Evolutionary conservation across 768 basidiomycete genomes (phyloP).

Genomic region (Pleurotus pulmonarius): DNA sequence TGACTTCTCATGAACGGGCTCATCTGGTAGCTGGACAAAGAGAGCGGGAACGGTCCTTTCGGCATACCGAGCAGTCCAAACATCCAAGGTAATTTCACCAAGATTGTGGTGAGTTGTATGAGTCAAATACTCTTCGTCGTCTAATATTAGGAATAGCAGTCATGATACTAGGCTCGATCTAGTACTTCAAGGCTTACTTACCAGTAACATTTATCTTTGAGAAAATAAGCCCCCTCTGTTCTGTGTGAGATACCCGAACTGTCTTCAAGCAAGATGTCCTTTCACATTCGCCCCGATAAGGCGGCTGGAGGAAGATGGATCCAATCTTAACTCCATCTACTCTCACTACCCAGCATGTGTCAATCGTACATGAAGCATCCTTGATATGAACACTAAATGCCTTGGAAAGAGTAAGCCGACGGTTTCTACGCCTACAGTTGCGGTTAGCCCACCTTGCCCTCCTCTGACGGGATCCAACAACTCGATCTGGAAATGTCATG

Average conservation of each 20-base stretch:
- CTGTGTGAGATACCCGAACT: not conserved
- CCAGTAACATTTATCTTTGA: slow-evolving; percentile 8
- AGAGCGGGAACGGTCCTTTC: not conserved
- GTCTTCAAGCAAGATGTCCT: not conserved
- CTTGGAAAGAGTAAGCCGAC: not conserved
- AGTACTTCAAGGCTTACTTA: not conserved
- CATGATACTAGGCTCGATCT: not conserved
- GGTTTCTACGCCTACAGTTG: too few species aligned
- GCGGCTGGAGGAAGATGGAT: too few species aligned
- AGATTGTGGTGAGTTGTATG: not conserved
- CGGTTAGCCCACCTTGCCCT: slow-evolving; percentile 16
- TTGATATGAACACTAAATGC: too few species aligned
- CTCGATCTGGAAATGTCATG: slow-evolving; percentile 4
- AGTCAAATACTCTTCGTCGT: slow-evolving; percentile 10
- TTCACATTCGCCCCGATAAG: too few species aligned
- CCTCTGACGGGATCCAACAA: slow-evolving; percentile 27
- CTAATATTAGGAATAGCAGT: not conserved
- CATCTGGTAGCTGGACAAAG: not conserved
- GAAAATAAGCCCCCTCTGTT: slow-evolving; percentile 2
- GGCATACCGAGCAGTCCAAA: slow-evolving; percentile 10
- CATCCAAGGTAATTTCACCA: slow-evolving; percentile 8
- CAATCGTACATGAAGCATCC: too few species aligned
- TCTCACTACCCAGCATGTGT: too few species aligned
- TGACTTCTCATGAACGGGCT: slow-evolving; percentile 20
- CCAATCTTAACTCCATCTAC: too few species aligned